Evolutionary conservation across 2,329 filamentous ascomycete genomes (phyloP), one percentile per base, ranked within the genome.

Genomic region (Paraphoma sp.): DNA sequence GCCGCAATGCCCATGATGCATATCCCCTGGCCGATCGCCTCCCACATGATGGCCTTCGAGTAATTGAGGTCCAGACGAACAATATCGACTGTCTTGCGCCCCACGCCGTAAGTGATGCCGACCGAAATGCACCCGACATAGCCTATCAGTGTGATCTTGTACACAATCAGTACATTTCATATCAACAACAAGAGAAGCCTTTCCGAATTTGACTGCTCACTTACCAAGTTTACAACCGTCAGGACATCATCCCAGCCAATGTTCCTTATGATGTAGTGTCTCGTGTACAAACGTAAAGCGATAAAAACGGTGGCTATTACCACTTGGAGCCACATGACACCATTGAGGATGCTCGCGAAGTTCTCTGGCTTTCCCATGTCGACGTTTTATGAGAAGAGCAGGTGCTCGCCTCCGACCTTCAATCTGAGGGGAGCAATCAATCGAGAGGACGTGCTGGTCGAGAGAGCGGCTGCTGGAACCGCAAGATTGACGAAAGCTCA

Each of bases 1-100:
- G 64, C 63, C 31, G 70, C 70, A 41, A 73, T 73, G 8, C 69
- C 69, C 57, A 73, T 71, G 38, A 72, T 67, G 43, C 69, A 72
- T 29, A 72, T 65, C 1, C 62, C 70, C 43, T 72, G 71, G 8
- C 68, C 70, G 18, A 74, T 66, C 9, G 66, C 69, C 48, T 71
- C 70, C 63, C 67, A 73, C 56, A 66, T 72, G 16, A 72, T 67
- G n/a, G 69, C 69, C 56, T 69, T 65, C 3, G 68, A 66, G 57
- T 71, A 71, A 45, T 67, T 56, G 16, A 63, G 50, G 6, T 60
- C 64, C 8, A 55, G 48, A 4, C 56, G 59, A 17, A 50, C n/a
- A 7, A 68, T 68, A 16, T 64, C 60, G n/a, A 64, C 65, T 6
- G 59, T 64, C 47, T 61, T 67, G 40, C 67, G 70, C 5, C 70